A percentile compares a stretch with the other conserved stretches of the same genome.
Evolutionary conservation across 176 grass and related monocot genomes (phyloP).

Genomic region (Dendrocalamus sinicus): DNA sequence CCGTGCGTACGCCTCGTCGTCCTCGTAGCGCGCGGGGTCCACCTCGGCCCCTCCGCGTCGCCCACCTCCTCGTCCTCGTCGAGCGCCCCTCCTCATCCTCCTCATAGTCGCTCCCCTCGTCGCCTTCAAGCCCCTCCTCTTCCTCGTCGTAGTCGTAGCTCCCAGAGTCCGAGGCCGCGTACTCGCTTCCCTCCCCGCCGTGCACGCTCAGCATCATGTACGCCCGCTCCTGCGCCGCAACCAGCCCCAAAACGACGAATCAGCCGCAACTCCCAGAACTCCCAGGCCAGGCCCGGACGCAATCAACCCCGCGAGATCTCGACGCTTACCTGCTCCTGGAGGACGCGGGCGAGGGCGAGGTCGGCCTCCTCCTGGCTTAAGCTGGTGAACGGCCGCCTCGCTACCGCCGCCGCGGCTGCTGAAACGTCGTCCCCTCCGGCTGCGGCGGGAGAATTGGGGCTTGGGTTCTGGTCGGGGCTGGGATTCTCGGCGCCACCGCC

Average conservation of each 20-base stretch:
- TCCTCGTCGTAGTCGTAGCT: conserved; percentile 67
- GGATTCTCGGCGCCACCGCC: conserved; percentile 42
- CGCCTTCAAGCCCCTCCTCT: conserved; percentile 33
- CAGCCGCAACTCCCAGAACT: background rate
- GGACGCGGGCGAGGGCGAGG: conserved; percentile 88
- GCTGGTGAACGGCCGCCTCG: conserved; percentile 83
- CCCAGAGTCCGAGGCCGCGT: conserved; percentile 61
- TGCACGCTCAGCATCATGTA: conserved; percentile 78
- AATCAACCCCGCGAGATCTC: background rate
- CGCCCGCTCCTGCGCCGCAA: conserved; percentile 69
- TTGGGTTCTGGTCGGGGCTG: conserved; percentile 46
- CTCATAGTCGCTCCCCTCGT: conserved; percentile 43
- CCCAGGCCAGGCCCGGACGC: background rate
- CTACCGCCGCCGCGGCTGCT: background rate
- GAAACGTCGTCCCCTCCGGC: conserved; percentile 18
- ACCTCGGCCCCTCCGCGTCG: conserved; percentile 32
- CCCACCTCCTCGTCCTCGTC: conserved; percentile 51
- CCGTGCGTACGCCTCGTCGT: conserved; percentile 79
- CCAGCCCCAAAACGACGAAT: background rate
- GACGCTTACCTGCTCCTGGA: conserved; percentile 79
- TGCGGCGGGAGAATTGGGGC: conserved; percentile 17
- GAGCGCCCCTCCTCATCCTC: conserved; percentile 44
- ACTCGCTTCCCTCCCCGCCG: conserved; percentile 69
- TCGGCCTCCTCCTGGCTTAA: conserved; percentile 97
- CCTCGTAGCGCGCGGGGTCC: conserved; percentile 52